Conservation (phyloP, 2,329 filamentous ascomycete species). For the Ilyonectria mors-panacis region DNA sequence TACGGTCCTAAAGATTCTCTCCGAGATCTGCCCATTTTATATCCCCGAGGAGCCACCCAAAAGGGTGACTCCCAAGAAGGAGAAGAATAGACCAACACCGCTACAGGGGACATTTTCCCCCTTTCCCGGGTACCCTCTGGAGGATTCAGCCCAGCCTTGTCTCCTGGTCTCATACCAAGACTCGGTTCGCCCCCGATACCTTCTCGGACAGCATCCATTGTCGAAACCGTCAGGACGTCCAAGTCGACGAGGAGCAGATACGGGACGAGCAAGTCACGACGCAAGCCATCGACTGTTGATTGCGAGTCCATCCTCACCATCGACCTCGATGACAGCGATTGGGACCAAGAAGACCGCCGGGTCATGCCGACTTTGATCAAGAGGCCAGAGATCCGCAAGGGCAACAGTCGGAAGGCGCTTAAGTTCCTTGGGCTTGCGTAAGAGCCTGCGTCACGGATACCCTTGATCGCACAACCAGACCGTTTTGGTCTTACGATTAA, state of each 20-base stretch:
- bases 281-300: constrained; percentile 43
- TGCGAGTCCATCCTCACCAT: constrained; percentile 52
- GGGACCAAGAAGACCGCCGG: constrained; percentile 64
- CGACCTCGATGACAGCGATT: constrained; percentile 59
- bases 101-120: constrained; percentile 50
- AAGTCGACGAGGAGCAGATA: constrained; percentile 50
- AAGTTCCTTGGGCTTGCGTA: constrained; percentile 67
- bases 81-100: constrained; percentile 45
- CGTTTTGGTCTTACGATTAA: constrained; percentile 38
- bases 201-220: constrained; percentile 50
- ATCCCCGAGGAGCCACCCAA: constrained; percentile 53
- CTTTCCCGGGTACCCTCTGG: constrained; percentile 44
- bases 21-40: constrained; percentile 58
- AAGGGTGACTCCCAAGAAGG: constrained; percentile 39
- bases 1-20: constrained; percentile 63
- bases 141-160: constrained; percentile 43
- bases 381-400: constrained; percentile 54
- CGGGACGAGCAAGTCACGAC: constrained; percentile 49
- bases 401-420: constrained; percentile 66
- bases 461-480: background rate
- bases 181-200: constrained; percentile 33
- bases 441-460: background rate
- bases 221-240: constrained; percentile 50
- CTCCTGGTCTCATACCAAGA: constrained; percentile 33
- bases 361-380: constrained; percentile 67